Evolutionary conservation across 176 grass and related monocot species (phyloP), one percentile per base, ranked within the genome.

Genomic region (Aegilops speltoides): DNA sequence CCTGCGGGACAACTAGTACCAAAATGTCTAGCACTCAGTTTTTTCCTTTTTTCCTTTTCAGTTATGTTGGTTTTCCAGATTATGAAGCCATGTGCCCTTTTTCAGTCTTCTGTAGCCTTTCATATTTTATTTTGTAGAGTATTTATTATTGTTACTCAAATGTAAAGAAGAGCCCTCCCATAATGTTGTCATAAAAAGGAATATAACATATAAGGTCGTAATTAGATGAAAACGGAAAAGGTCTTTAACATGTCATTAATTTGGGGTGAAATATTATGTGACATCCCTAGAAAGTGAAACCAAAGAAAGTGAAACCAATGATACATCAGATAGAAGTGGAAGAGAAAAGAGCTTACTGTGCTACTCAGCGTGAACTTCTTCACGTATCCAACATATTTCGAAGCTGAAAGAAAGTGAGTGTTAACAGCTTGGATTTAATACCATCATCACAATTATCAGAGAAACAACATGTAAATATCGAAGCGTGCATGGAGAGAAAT

Each of bases 301-400:
- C 57, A 22, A 25, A 91, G 20, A 64, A 79, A 57, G 68, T 68
- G 67, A 76, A 87, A 60, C 40, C 57, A 22, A 25, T 13, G 25
- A 68, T 70, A 37, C 28, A 68, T 60, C 76, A 28, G 72, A 84
- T 22, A 68, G 3, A 61, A 26, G 61, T 38, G 43, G n/a, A 32
- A 69, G 50, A 46, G 77, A 69, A 65, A 59, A 56, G 15, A 89
- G 88, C 93, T 92, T 84, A 98, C 94, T 34, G 97, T 98, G 90
- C 93, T 91, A 81, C 94, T 89, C 60, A 96, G 83, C 23, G 94
- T 94, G 83, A 98, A 98, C 86, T 96, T 96, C 90, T 96, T 98
- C 86, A 98, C 92, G 34, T 98, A 98, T 82, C 94, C 97, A 45
- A 89, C 92, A 88, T 96, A 98, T 89, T 96, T 98, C n/a, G 94